A percentile compares a stretch with the other conserved stretches of the same genome.
phyloP scores from a whole-genome alignment of 441 rosid species.

The Daphne laureola region DNA sequence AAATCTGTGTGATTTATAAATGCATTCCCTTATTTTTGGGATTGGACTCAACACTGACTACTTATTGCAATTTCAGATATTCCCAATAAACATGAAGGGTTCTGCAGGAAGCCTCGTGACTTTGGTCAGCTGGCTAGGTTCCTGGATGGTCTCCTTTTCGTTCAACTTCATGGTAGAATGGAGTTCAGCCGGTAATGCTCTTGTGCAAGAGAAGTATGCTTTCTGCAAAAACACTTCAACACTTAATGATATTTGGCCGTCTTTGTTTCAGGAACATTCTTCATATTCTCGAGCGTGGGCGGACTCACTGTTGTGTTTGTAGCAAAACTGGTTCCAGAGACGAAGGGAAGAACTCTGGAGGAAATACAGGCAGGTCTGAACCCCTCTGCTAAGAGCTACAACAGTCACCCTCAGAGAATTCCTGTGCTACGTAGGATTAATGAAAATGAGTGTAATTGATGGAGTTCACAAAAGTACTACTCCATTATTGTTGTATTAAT shows the following conservation, averaged over 20 bases:
- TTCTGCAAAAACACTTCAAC: not conserved
- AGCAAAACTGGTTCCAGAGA: constrained; percentile 38
- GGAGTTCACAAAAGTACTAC: too few relatives aligned
- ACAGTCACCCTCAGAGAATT: not conserved
- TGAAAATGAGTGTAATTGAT: not conserved
- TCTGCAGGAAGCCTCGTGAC: constrained; percentile 57
- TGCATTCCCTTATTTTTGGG: not conserved
- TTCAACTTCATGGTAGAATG: constrained; percentile 43
- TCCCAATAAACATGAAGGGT: constrained; percentile 52
- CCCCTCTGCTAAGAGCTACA: constrained; percentile 19
- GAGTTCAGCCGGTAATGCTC: constrained; percentile 32
- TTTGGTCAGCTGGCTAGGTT: constrained; percentile 51
- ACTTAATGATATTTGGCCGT: not conserved
- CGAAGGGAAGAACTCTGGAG: constrained; percentile 35
- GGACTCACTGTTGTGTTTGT: constrained; percentile 32
- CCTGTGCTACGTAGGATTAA: not conserved
- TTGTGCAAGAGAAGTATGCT: not conserved
- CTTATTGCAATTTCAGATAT: constrained; percentile 28
- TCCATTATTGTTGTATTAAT: too few relatives aligned
- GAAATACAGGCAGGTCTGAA: constrained; percentile 44
- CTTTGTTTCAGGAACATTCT: constrained; percentile 28
- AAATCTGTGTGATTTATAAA: not conserved
- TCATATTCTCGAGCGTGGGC: constrained; percentile 22
- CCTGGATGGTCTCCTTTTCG: constrained; percentile 45
- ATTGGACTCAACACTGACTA: not conserved